phyloP scores from a whole-genome alignment of 2,329 filamentous ascomycete species.

The Chaetomium strumarium region DNA sequence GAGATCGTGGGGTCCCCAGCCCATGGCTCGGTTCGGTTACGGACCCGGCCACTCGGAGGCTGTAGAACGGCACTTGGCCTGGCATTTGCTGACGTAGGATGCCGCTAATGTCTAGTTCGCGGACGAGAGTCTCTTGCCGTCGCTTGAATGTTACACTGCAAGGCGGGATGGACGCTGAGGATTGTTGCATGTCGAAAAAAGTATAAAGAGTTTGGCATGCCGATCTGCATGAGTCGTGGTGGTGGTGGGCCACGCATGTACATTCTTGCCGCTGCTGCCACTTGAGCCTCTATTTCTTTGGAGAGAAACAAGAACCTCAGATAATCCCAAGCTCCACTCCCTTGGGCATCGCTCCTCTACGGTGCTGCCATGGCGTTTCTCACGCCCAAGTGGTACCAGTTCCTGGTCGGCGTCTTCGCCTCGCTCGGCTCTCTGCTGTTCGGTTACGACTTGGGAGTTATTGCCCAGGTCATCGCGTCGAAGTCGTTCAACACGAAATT shows the following conservation, averaged over 20 bases:
- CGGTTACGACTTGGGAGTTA: conserved; percentile 51
- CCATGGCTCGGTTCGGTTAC: neutral
- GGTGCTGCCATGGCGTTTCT: conserved; percentile 35
- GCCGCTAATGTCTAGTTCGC: neutral
- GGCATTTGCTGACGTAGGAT: neutral
- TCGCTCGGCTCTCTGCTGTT: conserved; percentile 50
- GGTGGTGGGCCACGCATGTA: neutral
- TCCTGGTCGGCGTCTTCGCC: conserved; percentile 49
- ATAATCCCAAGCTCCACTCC: neutral
- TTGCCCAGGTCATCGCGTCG: conserved; percentile 47
- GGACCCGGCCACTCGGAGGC: neutral
- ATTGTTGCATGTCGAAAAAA: neutral
- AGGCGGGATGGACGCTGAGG: neutral
- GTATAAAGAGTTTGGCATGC: neutral
- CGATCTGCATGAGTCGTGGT: neutral
- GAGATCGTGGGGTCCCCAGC: too few species aligned
- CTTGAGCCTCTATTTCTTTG: neutral
- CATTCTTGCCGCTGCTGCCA: neutral
- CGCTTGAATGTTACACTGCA: neutral
- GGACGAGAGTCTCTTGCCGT: neutral
- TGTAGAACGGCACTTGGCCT: neutral
- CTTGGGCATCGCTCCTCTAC: neutral
- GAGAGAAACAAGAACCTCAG: neutral
- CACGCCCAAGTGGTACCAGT: conserved; percentile 42
- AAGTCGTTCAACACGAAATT: conserved; percentile 39